Percentiles rank a stretch among this genome's conserved stretches.
phyloP scores from a whole-genome alignment of 352 stramenopile species.

The Globisporangium paroecandrum region DNA sequence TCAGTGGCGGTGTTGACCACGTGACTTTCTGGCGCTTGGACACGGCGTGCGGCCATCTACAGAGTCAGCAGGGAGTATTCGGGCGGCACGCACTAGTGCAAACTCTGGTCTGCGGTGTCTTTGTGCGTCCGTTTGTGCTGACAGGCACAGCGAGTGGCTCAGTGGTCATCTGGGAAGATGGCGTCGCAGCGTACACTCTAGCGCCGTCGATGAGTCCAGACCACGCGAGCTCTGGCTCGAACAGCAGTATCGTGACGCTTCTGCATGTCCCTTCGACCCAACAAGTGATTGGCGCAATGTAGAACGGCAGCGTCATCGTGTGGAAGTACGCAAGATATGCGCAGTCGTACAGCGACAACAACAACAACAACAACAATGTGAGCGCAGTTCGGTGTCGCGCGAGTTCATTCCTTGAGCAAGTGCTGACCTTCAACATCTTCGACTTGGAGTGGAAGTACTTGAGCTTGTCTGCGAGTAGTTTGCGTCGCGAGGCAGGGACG shows the following conservation, averaged over 20 bases:
- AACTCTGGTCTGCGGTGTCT: conserved; percentile 40
- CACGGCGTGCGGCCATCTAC: conserved; percentile 40
- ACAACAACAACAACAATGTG: neutral
- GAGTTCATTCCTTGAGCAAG: conserved; percentile 33
- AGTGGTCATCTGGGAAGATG: conserved; percentile 57
- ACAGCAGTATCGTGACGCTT: conserved; percentile 33
- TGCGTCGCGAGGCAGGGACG: neutral
- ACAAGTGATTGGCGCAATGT: conserved; percentile 40
- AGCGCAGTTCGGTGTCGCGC: conserved; percentile 20
- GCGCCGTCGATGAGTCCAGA: conserved; percentile 6
- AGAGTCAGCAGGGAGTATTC: conserved; percentile 59
- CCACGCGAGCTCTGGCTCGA: neutral
- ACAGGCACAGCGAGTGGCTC: conserved; percentile 47
- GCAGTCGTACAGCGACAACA: neutral
- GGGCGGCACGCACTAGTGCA: conserved; percentile 56
- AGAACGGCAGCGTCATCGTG: conserved; percentile 29
- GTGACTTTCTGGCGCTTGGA: conserved; percentile 63
- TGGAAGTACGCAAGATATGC: conserved; percentile 29
- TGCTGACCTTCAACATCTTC: conserved; percentile 17
- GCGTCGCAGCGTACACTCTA: conserved; percentile 43
- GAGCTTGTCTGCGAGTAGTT: conserved; percentile 4
- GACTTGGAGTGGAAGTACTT: conserved; percentile 15
- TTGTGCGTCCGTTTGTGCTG: conserved; percentile 43
- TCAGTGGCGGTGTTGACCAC: conserved; percentile 69
- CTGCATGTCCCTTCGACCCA: conserved; percentile 30